These are phyloP conservation scores for Pichia terricola DNA, from an alignment of 1,139 yeast species.

Conservation along the genomic window DNA sequence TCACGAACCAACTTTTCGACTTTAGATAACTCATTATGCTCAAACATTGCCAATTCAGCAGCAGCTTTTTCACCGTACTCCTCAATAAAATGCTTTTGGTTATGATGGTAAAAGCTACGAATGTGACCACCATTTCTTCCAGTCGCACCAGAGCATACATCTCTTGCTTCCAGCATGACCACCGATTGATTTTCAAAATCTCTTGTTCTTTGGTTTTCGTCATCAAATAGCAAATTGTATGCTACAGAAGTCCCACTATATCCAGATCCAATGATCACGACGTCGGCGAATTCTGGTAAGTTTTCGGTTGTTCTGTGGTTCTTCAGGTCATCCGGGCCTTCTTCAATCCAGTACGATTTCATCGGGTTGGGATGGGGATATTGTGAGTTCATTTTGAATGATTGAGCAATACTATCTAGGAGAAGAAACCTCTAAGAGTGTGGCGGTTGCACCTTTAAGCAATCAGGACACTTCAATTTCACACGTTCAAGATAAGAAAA, in stretches of 20 bases:
- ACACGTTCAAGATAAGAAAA: no score
- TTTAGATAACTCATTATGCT: slow-evolving; percentile 20
- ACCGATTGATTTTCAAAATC: slow-evolving; percentile 7
- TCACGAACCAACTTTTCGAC: slow-evolving; percentile 26
- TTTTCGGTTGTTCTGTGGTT: slow-evolving; percentile 11
- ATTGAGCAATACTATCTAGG: no score
- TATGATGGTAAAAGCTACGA: slow-evolving; percentile 28
- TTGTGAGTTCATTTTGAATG: background rate
- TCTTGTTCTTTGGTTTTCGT: background rate
- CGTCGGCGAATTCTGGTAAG: slow-evolving; percentile 24
- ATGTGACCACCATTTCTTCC: slow-evolving; percentile 43
- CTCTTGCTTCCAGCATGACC: slow-evolving; percentile 33
- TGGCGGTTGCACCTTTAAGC: no score
- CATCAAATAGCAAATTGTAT: slow-evolving; percentile 23
- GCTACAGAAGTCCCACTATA: slow-evolving; percentile 34
- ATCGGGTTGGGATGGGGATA: slow-evolving; percentile 7
- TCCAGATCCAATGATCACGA: slow-evolving; percentile 34
- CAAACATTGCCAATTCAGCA: slow-evolving; percentile 29
- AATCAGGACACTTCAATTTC: no score
- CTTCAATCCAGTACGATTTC: slow-evolving; percentile 16
- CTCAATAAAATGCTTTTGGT: slow-evolving; percentile 19
- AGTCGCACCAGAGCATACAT: slow-evolving; percentile 37
- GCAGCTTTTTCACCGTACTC: slow-evolving; percentile 23
- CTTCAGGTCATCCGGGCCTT: slow-evolving; percentile 9
- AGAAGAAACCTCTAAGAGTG: no score